Evolutionary conservation across 352 stramenopile species (phyloP).

Genomic region (Phytophthora constricta): DNA sequence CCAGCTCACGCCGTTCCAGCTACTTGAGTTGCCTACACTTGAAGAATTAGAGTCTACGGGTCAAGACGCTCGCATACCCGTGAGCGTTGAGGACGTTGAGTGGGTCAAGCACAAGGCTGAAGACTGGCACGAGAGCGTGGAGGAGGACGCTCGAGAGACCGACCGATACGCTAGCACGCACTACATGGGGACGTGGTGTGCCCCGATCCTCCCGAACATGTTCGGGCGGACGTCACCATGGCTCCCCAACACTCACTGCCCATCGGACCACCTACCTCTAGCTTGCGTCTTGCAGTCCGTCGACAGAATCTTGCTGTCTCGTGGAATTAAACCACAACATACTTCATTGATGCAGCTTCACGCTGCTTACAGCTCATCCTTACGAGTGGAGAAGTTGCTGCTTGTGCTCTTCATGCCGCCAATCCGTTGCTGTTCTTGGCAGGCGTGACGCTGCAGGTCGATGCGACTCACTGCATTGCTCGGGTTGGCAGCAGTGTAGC

Average conservation of each 20-base stretch:
- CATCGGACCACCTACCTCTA: slow-evolving; percentile 84
- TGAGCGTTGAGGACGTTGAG: slow-evolving; percentile 36
- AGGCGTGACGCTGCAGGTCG: slow-evolving; percentile 29
- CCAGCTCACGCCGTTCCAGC: slow-evolving; percentile 55
- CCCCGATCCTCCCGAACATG: slow-evolving; percentile 50
- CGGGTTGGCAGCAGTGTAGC: slow-evolving; percentile 44
- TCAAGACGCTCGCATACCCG: slow-evolving; percentile 41
- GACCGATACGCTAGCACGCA: slow-evolving; percentile 20
- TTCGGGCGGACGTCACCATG: slow-evolving; percentile 37
- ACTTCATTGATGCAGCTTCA: not conserved
- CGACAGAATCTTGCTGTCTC: slow-evolving; percentile 48
- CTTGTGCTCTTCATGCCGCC: not conserved
- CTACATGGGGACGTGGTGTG: slow-evolving; percentile 65
- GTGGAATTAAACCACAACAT: slow-evolving; percentile 51
- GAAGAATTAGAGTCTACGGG: slow-evolving; percentile 49
- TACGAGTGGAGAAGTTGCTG: slow-evolving; percentile 25
- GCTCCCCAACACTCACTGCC: slow-evolving; percentile 71
- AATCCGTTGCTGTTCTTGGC: slow-evolving; percentile 18
- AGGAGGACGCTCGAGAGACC: slow-evolving; percentile 24
- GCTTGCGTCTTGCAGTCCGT: slow-evolving; percentile 59
- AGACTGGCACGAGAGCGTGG: slow-evolving; percentile 44
- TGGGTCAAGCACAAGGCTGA: slow-evolving; percentile 48
- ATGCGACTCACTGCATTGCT: slow-evolving; percentile 24
- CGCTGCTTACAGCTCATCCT: slow-evolving; percentile 42
- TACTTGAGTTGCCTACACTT: slow-evolving; percentile 61